phyloP scores from a whole-genome alignment of 148 eudicot species.

The Rheum nobile region DNA sequence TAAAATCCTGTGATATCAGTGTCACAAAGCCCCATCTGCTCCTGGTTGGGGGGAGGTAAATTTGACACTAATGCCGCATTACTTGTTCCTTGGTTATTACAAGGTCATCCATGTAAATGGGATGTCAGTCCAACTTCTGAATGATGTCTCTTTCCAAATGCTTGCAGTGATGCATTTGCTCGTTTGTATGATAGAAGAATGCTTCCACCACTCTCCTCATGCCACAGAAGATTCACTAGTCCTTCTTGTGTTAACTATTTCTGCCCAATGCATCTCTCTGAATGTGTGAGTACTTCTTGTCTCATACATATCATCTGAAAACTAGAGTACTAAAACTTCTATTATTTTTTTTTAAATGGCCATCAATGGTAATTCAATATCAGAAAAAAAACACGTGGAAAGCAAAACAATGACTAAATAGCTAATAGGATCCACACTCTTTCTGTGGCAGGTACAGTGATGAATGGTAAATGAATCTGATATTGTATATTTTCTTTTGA shows the following conservation, averaged over 20 bases:
- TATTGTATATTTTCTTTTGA: neutral
- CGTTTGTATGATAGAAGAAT: slow-evolving; percentile 96
- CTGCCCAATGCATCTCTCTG: slow-evolving; percentile 95
- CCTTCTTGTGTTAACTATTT: slow-evolving; percentile 89
- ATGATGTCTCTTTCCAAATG: slow-evolving; percentile 11
- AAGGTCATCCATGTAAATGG: neutral
- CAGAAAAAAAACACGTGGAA: neutral
- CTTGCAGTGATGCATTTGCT: slow-evolving; percentile 91
- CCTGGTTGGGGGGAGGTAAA: slow-evolving; percentile 94
- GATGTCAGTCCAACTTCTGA: neutral
- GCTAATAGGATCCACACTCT: neutral
- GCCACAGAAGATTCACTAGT: slow-evolving; percentile 41
- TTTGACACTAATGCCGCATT: neutral
- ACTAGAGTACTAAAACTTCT: neutral
- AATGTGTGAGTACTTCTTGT: slow-evolving; percentile 46
- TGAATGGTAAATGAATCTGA: neutral
- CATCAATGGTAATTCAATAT: neutral
- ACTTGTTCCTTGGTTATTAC: neutral
- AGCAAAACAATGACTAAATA: neutral
- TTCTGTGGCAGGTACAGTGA: neutral
- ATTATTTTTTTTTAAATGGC: neutral
- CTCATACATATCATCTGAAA: neutral
- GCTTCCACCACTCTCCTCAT: slow-evolving; percentile 88
- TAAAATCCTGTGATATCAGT: slow-evolving; percentile 87
- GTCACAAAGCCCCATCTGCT: slow-evolving; percentile 87